Evolutionary conservation across 129 eudicot genomes (phyloP).

Genomic region (Centaurea solstitialis): DNA sequence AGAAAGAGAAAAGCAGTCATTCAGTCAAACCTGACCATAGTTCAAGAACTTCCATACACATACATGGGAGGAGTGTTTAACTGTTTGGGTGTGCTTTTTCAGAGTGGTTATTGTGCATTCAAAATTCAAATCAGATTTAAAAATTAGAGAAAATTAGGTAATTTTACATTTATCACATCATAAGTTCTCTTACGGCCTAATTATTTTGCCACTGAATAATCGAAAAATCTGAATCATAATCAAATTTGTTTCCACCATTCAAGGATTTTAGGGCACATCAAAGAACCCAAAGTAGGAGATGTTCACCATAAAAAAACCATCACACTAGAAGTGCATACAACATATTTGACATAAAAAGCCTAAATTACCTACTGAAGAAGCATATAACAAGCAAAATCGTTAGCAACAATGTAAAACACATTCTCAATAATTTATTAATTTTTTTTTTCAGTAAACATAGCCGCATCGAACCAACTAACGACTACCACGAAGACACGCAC

Average conservation of each 20-base stretch:
- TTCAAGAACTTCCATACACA: slow-evolving; percentile 6
- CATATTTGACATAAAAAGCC: neutral
- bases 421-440: too few relatives aligned
- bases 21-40: slow-evolving; percentile 8
- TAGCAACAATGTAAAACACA: too few relatives aligned
- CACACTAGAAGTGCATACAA: neutral
- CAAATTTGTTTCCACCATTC: neutral
- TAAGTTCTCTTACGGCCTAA: neutral
- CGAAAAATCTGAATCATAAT: neutral
- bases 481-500: too few relatives aligned
- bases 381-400: too few relatives aligned
- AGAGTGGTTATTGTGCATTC: neutral
- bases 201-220: neutral
- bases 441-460: too few relatives aligned
- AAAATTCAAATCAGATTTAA: neutral
- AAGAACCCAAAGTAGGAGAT: neutral
- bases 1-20: slow-evolving; percentile 4
- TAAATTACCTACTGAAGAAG: neutral
- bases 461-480: too few relatives aligned
- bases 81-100: neutral
- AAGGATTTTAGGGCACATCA: neutral
- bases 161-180: neutral
- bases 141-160: neutral
- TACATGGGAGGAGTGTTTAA: neutral
- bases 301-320: neutral